Base-by-base conservation (phyloP, 2,329 filamentous ascomycete genomes). In the Penicillium sp. region DNA sequence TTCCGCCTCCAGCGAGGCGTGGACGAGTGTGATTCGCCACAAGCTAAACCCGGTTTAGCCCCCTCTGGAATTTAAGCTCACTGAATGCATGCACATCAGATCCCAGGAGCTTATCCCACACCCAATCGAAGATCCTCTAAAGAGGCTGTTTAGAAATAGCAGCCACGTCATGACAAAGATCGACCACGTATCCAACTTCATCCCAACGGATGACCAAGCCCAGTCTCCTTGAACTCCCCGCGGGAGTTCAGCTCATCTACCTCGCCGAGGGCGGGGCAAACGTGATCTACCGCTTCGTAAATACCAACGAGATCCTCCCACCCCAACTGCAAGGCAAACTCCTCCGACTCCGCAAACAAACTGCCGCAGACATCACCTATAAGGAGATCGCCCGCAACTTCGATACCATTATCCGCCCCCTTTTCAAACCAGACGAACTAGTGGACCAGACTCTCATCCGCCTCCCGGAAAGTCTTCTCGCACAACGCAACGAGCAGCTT, bases 201-300 rank as follows among this genome's bases (percentile, higher is more conserved):
- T 60, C 36, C 59, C 45, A 56, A 62, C 62, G 59, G 62, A 74
- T 74, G 70, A 67, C 68, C 29, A 67, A 69, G 53, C 61, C 61
- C 47, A 64, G 53, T 53, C 55, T 67, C 8, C 61, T 71, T 7
- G 71, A 75, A 61, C 66, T 76, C 56, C 71, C 72, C 3, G 40
- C 53, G 43, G 67, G 68, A 54, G 64, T 68, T 57, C 66, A 70
- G 53, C 66, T 75, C 53, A 49, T 66, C 13, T 84, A 83, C 58
- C 71, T 85, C 9, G 80, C 79, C 22, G 89, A 94, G 71, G 90
- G 89, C 22, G 86, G 88, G 22, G 89, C 90, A 49, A 93, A 94
- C 70, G 81, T 88, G 48, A 87, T 92, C 58, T 92, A 89, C 66
- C 81, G 81, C 61, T 79, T 89, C 51, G 11, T 61, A 5, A 63